These are phyloP conservation scores for Biancaea sappan DNA, from an alignment of 306 rosid genomes.

Conservation along the genomic window DNA sequence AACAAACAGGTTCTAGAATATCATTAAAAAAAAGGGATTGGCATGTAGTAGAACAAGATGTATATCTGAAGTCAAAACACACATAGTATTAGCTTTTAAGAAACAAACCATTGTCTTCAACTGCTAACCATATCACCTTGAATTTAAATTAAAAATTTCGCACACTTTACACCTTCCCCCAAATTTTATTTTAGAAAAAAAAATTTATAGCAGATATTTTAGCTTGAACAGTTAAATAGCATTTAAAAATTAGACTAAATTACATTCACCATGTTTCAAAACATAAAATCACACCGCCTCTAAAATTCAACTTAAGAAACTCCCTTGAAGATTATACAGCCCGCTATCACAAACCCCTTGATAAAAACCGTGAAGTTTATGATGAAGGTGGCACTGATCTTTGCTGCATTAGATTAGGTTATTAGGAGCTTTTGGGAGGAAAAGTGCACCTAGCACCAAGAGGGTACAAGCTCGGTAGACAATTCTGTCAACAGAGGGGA, in stretches of 20 bases:
- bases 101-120: not conserved
- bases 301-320: not conserved
- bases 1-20: not conserved
- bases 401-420: not conserved
- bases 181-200: not conserved
- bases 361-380: not conserved
- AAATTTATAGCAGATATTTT: not conserved
- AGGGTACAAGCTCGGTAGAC: not conserved
- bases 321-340: not conserved
- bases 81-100: not conserved
- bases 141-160: not conserved
- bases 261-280: not conserved
- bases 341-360: not conserved
- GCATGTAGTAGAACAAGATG: conserved; percentile 11
- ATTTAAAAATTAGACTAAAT: not conserved
- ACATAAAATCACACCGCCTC: not conserved
- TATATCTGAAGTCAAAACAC: not conserved
- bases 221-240: not conserved
- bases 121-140: not conserved
- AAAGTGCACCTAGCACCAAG: not conserved
- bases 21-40: conserved; percentile 8
- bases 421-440: conserved; percentile 6
- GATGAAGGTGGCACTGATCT: not conserved
- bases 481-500: not conserved
- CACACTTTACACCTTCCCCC: not conserved